phyloP scores from a whole-genome alignment of 305 asterid species.

The Fraxinus platypoda region DNA sequence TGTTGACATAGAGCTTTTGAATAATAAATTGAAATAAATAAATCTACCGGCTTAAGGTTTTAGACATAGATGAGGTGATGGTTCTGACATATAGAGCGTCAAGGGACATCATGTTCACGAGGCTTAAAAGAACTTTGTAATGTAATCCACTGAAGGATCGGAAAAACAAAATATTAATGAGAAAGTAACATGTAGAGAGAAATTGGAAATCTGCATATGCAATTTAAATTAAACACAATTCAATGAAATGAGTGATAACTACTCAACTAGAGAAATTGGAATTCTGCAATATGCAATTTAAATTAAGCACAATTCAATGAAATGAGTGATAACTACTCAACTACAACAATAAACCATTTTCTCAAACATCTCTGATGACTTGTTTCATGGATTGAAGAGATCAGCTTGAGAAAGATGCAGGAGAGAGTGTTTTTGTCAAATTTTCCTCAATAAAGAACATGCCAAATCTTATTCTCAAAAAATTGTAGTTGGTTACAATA shows the following conservation, averaged over 20 bases:
- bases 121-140: neutral
- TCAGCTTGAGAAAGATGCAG: neutral
- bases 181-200: neutral
- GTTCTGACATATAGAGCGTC: neutral
- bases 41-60: neutral
- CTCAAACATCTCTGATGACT: neutral
- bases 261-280: too few species aligned
- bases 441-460: neutral
- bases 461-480: neutral
- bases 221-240: too few species aligned
- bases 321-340: neutral
- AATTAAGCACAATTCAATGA: neutral
- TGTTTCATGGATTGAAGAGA: neutral
- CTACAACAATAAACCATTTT: neutral
- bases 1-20: neutral
- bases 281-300: neutral
- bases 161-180: neutral
- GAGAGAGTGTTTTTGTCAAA: neutral
- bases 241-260: too few species aligned
- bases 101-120: neutral
- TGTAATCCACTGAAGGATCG: neutral
- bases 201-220: neutral
- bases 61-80: neutral
- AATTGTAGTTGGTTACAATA: neutral
- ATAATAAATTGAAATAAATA: neutral